A percentile compares a stretch with the other conserved stretches of the same genome.
These are phyloP conservation scores for Hapsidospora chrysogenum DNA, from an alignment of 495 filamentous ascomycete species.

Conservation along the genomic window DNA sequence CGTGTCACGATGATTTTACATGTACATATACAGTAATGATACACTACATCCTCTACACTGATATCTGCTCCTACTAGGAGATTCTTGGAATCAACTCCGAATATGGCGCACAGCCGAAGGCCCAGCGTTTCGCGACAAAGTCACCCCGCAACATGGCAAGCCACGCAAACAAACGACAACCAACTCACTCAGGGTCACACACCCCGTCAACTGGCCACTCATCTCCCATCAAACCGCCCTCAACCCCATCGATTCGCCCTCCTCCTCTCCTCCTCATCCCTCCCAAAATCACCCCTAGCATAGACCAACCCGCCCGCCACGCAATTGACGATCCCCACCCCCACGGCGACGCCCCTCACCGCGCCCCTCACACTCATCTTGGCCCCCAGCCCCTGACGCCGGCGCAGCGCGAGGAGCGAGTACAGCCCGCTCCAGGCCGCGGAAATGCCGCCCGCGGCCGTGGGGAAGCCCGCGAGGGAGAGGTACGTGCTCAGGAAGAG, in stretches of 20 bases:
- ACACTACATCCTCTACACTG: too few species aligned
- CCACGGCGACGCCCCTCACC: constrained; percentile 56
- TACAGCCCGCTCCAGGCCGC: constrained; percentile 83
- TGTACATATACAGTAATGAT: too few species aligned
- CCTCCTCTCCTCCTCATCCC: constrained; percentile 23
- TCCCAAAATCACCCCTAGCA: constrained; percentile 39
- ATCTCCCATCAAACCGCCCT: constrained; percentile 1
- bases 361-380: constrained; percentile 53
- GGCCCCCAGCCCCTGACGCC: constrained; percentile 37
- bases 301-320: constrained; percentile 58
- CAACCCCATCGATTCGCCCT: constrained; percentile 30
- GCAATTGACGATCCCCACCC: constrained; percentile 50
- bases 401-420: constrained; percentile 53
- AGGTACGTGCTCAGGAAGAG: constrained; percentile 80
- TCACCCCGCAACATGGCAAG: too few species aligned
- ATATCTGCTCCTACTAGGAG: too few species aligned
- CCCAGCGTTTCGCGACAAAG: too few species aligned
- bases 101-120: too few species aligned
- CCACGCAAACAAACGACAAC: too few species aligned
- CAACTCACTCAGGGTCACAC: too few species aligned
- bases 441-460: constrained; percentile 67
- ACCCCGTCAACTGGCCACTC: too few species aligned
- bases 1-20: too few species aligned
- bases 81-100: too few species aligned
- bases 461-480: constrained; percentile 60